Base-by-base conservation (phyloP, 73 alveolate genomes). In the Tetrahymena borealis region DNA sequence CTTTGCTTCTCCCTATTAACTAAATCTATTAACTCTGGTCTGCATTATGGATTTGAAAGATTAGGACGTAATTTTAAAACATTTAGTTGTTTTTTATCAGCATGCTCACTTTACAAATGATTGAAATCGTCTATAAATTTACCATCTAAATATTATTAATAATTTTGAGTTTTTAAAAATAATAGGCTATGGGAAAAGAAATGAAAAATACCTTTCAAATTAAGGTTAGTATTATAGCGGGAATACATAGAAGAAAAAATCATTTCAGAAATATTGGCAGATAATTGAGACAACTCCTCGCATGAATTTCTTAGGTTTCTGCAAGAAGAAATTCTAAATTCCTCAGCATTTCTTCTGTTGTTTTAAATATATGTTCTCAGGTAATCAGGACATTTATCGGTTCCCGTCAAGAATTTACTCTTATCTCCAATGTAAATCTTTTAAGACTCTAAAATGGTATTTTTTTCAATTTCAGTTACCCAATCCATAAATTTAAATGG, bases 381-480 rank as follows among this genome's bases (percentile, higher is more conserved):
- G 38, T 93, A 93, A 90, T 93, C 95, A 15, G 95, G 95, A 40
- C 90, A 79, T 85, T 93, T 93, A 40, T 93, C 95, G 31, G 95
- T 37, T 38, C 95, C 95, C 38, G 95, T 93, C 12, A 93, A 28
- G 78, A 93, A 93, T 16, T 93, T 93, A 35, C 77, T 35, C 38
- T 93, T 93, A 40, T 93, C 95, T 18, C 85, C 85, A 20, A 92
- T 93, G 39, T 93, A 93, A 16, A 93, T 93, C 78, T 93, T 93
- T 31, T 78, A 15, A 31, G 95, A 90, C 40, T 93, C 95, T 11
- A 40, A 91, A 39, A 79, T 93, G 18, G 91, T 93, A 12, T 79
- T 93, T 31, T 85, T 93, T 78, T 93, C 95, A 39, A 93, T 93
- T 2, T 93, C 95, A 28, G 78, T n/a, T n/a, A 79, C 38, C 78